phyloP scores from a whole-genome alignment of 1,284 basidiomycete species.

The Fomitopsis schrenkii region DNA sequence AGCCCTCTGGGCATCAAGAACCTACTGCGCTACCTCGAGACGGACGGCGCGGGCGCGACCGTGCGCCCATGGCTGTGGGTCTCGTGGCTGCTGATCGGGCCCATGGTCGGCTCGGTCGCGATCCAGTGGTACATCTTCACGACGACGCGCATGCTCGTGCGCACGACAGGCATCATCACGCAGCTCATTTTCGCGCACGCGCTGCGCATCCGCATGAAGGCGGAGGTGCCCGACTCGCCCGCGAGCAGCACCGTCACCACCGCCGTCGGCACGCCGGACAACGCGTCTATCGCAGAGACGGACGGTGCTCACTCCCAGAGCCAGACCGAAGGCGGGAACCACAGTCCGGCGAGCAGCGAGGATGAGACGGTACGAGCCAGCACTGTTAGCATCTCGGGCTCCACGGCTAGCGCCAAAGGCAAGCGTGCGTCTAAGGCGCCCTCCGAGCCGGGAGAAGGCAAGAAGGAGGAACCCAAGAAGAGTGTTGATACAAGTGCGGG shows the following conservation, averaged over 20 bases:
- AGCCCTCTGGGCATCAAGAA: constrained; percentile 38
- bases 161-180: constrained; percentile 56
- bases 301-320: not conserved
- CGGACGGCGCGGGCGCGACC: constrained; percentile 28
- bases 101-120: constrained; percentile 32
- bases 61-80: constrained; percentile 58
- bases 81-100: constrained; percentile 51
- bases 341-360: not conserved
- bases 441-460: not conserved
- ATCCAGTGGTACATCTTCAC: constrained; percentile 33
- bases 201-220: constrained; percentile 60
- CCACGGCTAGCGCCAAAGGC: not conserved
- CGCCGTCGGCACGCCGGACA: constrained; percentile 16
- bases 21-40: constrained; percentile 36
- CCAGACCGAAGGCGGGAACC: not conserved
- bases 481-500: constrained; percentile 14
- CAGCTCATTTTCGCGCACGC: constrained; percentile 67
- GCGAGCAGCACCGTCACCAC: constrained; percentile 5
- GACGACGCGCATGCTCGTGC: constrained; percentile 40
- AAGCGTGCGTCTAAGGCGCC: constrained; percentile 5
- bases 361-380: constrained; percentile 9
- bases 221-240: constrained; percentile 28
- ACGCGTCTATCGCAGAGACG: constrained; percentile 15
- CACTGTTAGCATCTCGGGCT: not conserved
- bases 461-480: constrained; percentile 7